phyloP scores from a whole-genome alignment of 2,329 filamentous ascomycete species.

The Drechslerella coelobrocha region DNA sequence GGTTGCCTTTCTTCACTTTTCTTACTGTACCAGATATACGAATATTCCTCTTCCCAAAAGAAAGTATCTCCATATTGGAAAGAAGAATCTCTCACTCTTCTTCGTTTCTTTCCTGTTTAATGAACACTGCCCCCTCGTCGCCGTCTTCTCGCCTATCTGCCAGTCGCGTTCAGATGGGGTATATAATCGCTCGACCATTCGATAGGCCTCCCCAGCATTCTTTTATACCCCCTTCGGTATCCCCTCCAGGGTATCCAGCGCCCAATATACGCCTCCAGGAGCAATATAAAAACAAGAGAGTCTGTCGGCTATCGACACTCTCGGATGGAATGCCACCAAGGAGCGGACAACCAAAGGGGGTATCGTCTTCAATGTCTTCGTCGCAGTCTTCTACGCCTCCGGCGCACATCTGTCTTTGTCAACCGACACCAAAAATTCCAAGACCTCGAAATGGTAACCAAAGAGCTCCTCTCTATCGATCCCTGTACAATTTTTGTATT shows the following conservation, averaged over 20 bases:
- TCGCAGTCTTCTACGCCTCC: conserved; percentile 49
- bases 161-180: conserved; percentile 42
- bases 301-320: conserved; percentile 20
- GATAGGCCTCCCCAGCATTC: conserved; percentile 38
- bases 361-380: conserved; percentile 40
- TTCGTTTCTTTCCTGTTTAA: conserved; percentile 20
- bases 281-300: conserved; percentile 36
- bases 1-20: conserved; percentile 16
- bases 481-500: conserved; percentile 22
- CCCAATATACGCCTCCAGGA: conserved; percentile 23
- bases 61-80: conserved; percentile 13
- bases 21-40: conserved; percentile 21
- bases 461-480: conserved; percentile 36
- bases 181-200: conserved; percentile 43
- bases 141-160: conserved; percentile 28
- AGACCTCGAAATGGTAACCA: conserved; percentile 54
- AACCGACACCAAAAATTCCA: conserved; percentile 54
- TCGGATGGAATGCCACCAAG: conserved; percentile 49
- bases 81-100: not conserved
- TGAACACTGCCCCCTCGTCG: conserved; percentile 25
- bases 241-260: conserved; percentile 32
- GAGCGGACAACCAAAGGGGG: conserved; percentile 38
- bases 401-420: conserved; percentile 54
- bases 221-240: too few species aligned
- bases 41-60: conserved; percentile 12